Base-by-base conservation (phyloP, 2,329 filamentous ascomycete species). In the Aciculosporium take region DNA sequence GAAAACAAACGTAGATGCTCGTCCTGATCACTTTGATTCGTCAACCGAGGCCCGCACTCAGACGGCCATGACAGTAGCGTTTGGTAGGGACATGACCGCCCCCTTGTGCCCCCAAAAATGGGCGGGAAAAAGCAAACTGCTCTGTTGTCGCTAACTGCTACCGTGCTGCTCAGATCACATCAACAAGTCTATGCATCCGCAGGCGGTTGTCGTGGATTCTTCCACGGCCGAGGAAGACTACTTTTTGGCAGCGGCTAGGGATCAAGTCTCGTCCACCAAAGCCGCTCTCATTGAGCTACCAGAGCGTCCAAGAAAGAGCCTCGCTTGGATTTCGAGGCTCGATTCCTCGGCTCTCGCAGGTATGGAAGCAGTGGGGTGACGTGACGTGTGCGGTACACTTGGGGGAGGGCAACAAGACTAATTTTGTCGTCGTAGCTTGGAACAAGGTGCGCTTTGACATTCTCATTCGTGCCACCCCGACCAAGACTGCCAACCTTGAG, bases 391-490 rank as follows among this genome's bases (percentile, higher is more conserved):
- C n/a, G n/a, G n/a, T n/a, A n/a, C n/a, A n/a, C n/a, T n/a, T n/a
- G n/a, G n/a, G n/a, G n/a, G n/a, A n/a, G n/a, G 17, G 6, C 5
- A 34, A 13, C 12, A 13, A 34, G 7, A 23, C 45, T 47, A 39
- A 56, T 41, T 13, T n/a, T n/a, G n/a, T n/a, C n/a, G n/a, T 32
- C 37, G 20, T 53, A 80, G 81, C 74, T 27, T 95, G 88, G 88
- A 79, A 89, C 56, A 73, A 76, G 36, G 68, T 84, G 5, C 76
- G 71, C 29, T 69, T 96, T 46, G 86, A 96, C 48, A 84, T 98
- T 40, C 59, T 95, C 10, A 74, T 96, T 7, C 84, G 93, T 45
- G 85, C 84, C 1, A 72, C 78, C 6, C 64, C 76, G 3, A 69
- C 71, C 7, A 79, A 81, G 17, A 80, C 84, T 2, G 87, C 84